Evolutionary conservation across 1,284 basidiomycete species (phyloP), one percentile per base, ranked within the genome.

Genomic region (Ustilago hordei): DNA sequence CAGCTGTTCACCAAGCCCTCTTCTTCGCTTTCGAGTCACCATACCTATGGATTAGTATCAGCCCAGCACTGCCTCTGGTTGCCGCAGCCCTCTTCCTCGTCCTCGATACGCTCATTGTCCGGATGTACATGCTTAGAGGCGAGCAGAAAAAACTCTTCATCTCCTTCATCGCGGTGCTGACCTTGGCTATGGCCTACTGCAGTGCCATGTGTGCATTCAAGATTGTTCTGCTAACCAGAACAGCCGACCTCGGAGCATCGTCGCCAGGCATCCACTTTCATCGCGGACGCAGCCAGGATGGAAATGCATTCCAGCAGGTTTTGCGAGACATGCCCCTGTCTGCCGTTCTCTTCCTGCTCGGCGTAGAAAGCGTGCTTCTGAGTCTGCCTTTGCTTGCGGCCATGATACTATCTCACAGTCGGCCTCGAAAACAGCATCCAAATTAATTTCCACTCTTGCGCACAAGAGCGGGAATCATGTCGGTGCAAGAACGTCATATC

Each of bases 251-350:
- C 2, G 72, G 56, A n/a, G 60, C 62, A 4, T 32, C 36, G 15
- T 50, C 65, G 6, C 52, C 52, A 5, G 71, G 71, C 12, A 74
- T 74, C n/a, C 71, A 74, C 41, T 61, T 74, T 32, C 9, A 65
- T 17, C 64, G 41, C 8, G 6, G 13, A 8, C 48, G 66, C 6
- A 35, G 19, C 8, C 3, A 0, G 4, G 32, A 35, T 8, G 45
- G n/a, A 13, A 36, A n/a, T 31, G 53, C 57, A 0, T 55, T 68
- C 17, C 19, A 23, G 23, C 36, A 69, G 47, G 59, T 65, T 6
- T 9, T 74, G n/a, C 41, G 55, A 0, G 66, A 74, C 45, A 61
- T 56, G 43, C 71, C 71, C 0, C 23, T 69, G 2, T n/a, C 59
- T 1, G 55, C 50, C 1, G 39, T 74, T 1, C 32, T 68, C 2